Conservation (phyloP, 495 filamentous ascomycete species). For the Wilcoxina mikolae region DNA sequence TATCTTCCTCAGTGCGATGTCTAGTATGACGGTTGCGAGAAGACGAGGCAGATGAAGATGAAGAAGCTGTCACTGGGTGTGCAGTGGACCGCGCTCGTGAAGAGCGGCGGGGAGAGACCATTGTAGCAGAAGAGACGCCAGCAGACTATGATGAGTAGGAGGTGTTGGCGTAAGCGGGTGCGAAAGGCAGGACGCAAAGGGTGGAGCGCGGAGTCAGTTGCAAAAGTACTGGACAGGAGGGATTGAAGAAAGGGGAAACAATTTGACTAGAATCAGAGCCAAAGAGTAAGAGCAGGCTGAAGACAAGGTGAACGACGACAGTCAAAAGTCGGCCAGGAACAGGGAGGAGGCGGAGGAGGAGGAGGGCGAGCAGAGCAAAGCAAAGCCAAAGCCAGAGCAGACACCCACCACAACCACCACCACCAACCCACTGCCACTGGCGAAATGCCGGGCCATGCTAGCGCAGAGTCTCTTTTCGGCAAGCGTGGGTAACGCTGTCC, state of each 20-base stretch:
- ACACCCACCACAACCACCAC: conserved; percentile 1
- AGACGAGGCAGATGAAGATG: conserved; percentile 58
- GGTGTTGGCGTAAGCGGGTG: conserved; percentile 3
- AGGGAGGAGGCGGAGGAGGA: conserved; percentile 13
- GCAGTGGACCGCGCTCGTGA: conserved; percentile 67
- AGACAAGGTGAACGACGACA: background rate
- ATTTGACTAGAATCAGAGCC: background rate
- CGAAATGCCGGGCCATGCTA: conserved; percentile 3
- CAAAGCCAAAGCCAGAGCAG: conserved; percentile 4
- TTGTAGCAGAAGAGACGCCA: conserved; percentile 4
- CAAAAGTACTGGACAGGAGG: background rate
- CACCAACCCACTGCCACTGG: background rate
- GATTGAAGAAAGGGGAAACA: background rate
- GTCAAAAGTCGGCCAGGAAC: conserved; percentile 5
- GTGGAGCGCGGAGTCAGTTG: background rate
- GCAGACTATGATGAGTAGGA: conserved; percentile 1
- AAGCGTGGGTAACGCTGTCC: background rate
- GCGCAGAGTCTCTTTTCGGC: background rate
- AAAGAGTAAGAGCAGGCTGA: background rate
- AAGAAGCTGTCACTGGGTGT: conserved; percentile 40
- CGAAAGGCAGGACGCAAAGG: conserved; percentile 1
- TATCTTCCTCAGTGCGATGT: conserved; percentile 17
- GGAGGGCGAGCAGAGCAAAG: conserved; percentile 9
- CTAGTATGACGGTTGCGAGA: conserved; percentile 37
- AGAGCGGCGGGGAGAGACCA: conserved; percentile 66